A percentile compares a stretch with the other conserved stretches of the same genome.
Conservation (phyloP, 768 basidiomycete species). For the Galerina marginata region DNA sequence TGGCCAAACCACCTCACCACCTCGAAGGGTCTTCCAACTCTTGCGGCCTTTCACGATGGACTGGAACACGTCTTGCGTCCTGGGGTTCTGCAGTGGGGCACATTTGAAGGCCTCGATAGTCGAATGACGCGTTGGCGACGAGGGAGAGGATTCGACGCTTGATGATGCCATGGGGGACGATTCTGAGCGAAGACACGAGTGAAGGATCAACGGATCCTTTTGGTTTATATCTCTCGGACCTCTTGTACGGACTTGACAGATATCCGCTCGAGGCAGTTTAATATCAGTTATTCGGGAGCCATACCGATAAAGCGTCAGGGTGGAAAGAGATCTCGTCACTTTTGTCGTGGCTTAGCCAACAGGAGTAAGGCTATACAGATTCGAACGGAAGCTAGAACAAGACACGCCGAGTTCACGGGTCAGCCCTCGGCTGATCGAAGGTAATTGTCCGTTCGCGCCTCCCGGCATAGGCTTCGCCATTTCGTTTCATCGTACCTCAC, state of each 20-base stretch:
- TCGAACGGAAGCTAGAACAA: slow-evolving; percentile 30
- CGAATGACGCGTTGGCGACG: slow-evolving; percentile 22
- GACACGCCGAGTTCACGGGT: slow-evolving; percentile 28
- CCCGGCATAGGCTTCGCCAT: slow-evolving; percentile 17
- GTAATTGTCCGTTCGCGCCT: slow-evolving; percentile 30
- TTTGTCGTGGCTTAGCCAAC: slow-evolving; percentile 34
- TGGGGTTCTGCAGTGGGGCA: slow-evolving; percentile 37
- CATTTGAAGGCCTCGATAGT: slow-evolving; percentile 29
- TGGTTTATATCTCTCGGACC: slow-evolving; percentile 37
- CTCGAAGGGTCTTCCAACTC: slow-evolving; percentile 77
- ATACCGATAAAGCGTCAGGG: slow-evolving; percentile 29
- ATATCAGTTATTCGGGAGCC: slow-evolving; percentile 41
- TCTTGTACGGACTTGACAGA: slow-evolving; percentile 27
- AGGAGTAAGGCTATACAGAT: slow-evolving; percentile 42
- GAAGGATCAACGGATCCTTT: slow-evolving; percentile 26
- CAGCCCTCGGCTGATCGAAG: slow-evolving; percentile 34
- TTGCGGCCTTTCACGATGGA: slow-evolving; percentile 72
- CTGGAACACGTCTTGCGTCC: slow-evolving; percentile 64
- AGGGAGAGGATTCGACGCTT: slow-evolving; percentile 23
- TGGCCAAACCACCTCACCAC: slow-evolving; percentile 81
- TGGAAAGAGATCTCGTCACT: slow-evolving; percentile 34
- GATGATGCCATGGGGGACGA: slow-evolving; percentile 27
- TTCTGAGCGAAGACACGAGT: slow-evolving; percentile 26
- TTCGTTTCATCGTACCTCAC: slow-evolving; percentile 20
- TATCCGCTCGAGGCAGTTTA: slow-evolving; percentile 33